Base-by-base conservation (phyloP, 768 basidiomycete genomes). In the Naganishia vishniacii region DNA sequence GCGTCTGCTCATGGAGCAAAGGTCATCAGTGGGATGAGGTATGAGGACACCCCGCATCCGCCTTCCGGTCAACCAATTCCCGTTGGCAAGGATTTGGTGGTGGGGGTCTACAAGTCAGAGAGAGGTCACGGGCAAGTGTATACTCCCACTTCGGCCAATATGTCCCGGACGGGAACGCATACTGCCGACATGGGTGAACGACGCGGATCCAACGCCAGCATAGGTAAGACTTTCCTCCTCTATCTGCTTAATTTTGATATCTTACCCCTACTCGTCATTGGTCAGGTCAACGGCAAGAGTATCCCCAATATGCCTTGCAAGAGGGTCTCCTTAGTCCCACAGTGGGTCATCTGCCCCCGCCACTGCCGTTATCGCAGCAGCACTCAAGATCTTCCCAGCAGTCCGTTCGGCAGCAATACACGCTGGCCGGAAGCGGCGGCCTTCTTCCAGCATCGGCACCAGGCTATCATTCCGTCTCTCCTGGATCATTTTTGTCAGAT, bases 381-480 rank as follows among this genome's bases (percentile, higher is more conserved):
- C 46, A 31, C 16, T 62, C 61, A 3, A 37, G 61, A 48, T 32
- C 46, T 23, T 62, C 46, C 4, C 37, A 47, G 37, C 61, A 62
- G 9, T 47, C 48, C 4, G 47, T 18, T 23, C 46, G 37, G n/a
- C 37, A 62, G 23, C 47, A 49, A 7, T 34, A 48, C 12, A 62
- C 15, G 5, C 45, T 13, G 4, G 23, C 46, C 16, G 26, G 44
- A 12, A 46, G 32, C 32, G 18, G 44, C 3, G n/a, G 16, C 45
- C 31, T 56, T 12, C 51, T 51, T 25, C 49, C 62, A 18, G 28
- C 32, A 6, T 56, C 41, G 20, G 12, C 56, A 18, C 23, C 44
- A 16, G 56, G 53, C n/a, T 15, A 42, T 20, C 31, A 47, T 34
- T 41, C 51, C 9, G 63, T 20, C n/a, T 41, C 61, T 25, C 61